Percentiles rank a stretch among this genome's conserved stretches.
phyloP scores from a whole-genome alignment of 257 asterid species.

The Phtheirospermum japonicum region DNA sequence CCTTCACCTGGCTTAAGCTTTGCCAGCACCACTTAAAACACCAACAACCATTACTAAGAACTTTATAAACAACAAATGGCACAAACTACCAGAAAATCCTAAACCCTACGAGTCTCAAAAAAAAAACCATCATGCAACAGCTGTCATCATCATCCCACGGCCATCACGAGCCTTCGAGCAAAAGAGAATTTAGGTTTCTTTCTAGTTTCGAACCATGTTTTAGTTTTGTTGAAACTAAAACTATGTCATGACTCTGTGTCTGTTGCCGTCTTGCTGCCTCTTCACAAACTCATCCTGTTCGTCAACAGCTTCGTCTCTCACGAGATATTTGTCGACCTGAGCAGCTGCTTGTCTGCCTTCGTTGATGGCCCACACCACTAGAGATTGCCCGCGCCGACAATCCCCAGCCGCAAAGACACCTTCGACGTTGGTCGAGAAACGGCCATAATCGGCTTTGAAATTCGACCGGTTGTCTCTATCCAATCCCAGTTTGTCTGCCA shows the following conservation, averaged over 20 bases:
- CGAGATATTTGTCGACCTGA: slow-evolving; percentile 77
- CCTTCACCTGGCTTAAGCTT: neutral
- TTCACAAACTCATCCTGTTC: slow-evolving; percentile 31
- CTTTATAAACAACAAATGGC: neutral
- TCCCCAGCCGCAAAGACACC: slow-evolving; percentile 99
- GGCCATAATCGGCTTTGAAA: slow-evolving; percentile 91
- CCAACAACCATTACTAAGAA: neutral
- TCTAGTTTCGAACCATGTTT: neutral
- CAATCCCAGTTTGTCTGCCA: slow-evolving; percentile 78
- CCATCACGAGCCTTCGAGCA: neutral
- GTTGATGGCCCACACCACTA: slow-evolving; percentile 95
- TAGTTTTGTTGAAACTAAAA: neutral
- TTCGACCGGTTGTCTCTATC: slow-evolving; percentile 81
- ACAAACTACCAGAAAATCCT: too few relatives aligned
- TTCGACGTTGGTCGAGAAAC: slow-evolving; percentile 71
- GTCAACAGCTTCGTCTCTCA: slow-evolving; percentile 35
- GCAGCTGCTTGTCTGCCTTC: slow-evolving; percentile 98
- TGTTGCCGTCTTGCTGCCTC: slow-evolving; percentile 45
- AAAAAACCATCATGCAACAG: too few relatives aligned
- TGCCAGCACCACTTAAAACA: neutral
- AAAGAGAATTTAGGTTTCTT: neutral
- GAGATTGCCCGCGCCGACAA: slow-evolving; percentile 93
- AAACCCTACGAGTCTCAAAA: too few relatives aligned
- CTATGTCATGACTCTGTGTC: slow-evolving; percentile 58
- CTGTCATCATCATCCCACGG: neutral